Conservation (phyloP, 2,329 filamentous ascomycete species). For the Penicillium sp. region DNA sequence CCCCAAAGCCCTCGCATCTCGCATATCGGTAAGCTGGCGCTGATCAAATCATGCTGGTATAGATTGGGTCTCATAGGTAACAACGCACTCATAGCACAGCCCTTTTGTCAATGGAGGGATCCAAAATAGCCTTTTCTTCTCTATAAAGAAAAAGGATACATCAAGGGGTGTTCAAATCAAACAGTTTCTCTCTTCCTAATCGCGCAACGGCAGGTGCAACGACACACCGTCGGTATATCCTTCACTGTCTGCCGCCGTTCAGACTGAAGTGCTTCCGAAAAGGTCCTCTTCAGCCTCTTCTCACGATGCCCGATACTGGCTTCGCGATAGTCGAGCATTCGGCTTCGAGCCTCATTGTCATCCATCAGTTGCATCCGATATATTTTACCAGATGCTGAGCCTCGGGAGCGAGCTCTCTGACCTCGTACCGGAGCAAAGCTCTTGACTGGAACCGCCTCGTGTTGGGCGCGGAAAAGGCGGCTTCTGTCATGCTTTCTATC, state of each 20-base stretch:
- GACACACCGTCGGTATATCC: conserved; percentile 11
- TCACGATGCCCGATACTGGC: conserved; percentile 28
- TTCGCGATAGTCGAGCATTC: conserved; percentile 31
- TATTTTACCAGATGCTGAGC: background rate
- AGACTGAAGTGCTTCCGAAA: conserved; percentile 10
- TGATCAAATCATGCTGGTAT: background rate
- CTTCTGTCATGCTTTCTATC: conserved; percentile 11
- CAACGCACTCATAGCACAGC: background rate
- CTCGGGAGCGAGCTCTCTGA: background rate
- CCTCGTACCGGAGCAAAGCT: background rate
- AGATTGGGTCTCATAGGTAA: background rate
- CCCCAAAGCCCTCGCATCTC: background rate
- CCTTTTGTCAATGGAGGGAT: background rate
- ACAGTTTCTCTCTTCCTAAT: background rate
- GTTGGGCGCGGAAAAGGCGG: background rate
- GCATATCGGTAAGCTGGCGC: background rate
- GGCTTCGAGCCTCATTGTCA: conserved; percentile 28
- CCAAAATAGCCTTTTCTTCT: background rate
- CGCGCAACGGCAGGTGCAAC: conserved; percentile 11
- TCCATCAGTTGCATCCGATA: conserved; percentile 16
- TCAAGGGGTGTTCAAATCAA: background rate
- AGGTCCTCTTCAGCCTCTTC: conserved; percentile 23
- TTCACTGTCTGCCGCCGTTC: conserved; percentile 14
- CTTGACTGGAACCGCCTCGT: conserved; percentile 7
- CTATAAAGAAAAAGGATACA: background rate